A percentile compares a stretch with the other conserved stretches of the same genome.
These are phyloP conservation scores for Amaranthus palmeri DNA, from an alignment of 148 eudicot genomes.

Conservation along the genomic window DNA sequence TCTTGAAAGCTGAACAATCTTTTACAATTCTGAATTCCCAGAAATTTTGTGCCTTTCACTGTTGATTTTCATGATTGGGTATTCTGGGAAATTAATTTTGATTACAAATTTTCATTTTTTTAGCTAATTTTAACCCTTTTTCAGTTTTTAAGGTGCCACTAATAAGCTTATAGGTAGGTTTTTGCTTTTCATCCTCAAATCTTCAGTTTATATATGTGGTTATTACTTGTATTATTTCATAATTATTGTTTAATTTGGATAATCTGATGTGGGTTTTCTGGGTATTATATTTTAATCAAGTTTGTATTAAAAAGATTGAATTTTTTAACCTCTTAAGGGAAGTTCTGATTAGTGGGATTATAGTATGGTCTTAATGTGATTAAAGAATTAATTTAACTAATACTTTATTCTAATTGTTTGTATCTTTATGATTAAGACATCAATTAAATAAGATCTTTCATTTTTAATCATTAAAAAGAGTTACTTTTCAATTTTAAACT, in stretches of 20 bases:
- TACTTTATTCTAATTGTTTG: conserved; percentile 35
- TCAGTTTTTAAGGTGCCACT: conserved; percentile 18
- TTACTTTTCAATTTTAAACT: conserved; percentile 18
- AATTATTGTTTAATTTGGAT: conserved; percentile 35
- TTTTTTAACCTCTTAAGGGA: conserved; percentile 31
- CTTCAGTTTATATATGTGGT: background rate
- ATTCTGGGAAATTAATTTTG: conserved; percentile 20
- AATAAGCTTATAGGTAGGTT: conserved; percentile 29
- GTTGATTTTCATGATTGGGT: conserved; percentile 30
- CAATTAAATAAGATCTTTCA: conserved; percentile 28
- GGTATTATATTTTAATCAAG: conserved; percentile 41
- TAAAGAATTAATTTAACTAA: conserved; percentile 57
- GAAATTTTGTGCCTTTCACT: conserved; percentile 20
- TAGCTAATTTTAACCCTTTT: conserved; percentile 19
- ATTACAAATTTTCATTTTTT: background rate
- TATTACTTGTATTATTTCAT: background rate
- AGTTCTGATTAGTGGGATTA: conserved; percentile 33
- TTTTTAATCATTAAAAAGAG: conserved; percentile 21
- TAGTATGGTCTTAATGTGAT: conserved; percentile 33
- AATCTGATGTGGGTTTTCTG: conserved; percentile 49
- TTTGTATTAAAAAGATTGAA: conserved; percentile 35
- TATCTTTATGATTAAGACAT: conserved; percentile 59
- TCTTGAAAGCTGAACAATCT: conserved; percentile 19
- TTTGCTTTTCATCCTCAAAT: conserved; percentile 5
- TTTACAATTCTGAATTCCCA: conserved; percentile 28